phyloP scores from a whole-genome alignment of 352 stramenopile genomes.

The Globisporangium alternatum region DNA sequence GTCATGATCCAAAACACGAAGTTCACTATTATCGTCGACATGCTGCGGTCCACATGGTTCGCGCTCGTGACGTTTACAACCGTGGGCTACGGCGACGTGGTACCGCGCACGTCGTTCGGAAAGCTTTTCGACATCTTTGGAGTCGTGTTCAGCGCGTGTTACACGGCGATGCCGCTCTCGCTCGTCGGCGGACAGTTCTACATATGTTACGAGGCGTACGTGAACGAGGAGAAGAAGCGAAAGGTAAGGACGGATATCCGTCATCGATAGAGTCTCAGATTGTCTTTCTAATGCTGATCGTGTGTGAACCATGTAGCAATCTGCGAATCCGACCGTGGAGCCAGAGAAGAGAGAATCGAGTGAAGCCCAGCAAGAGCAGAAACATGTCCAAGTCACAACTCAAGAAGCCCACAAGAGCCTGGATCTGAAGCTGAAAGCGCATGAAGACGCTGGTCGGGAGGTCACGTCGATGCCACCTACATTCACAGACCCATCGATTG shows the following conservation, averaged over 20 bases:
- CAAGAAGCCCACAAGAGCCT: not conserved
- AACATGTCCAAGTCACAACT: not conserved
- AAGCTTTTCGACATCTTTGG: slow-evolving; percentile 42
- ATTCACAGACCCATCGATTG: not conserved
- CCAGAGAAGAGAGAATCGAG: not conserved
- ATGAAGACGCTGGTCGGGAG: not conserved
- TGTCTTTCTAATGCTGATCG: not conserved
- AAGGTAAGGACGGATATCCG: slow-evolving; percentile 11
- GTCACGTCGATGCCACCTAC: not conserved
- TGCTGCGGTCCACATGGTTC: slow-evolving; percentile 49
- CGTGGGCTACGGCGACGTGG: slow-evolving; percentile 49
- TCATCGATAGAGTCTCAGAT: not conserved
- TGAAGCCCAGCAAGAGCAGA: not conserved
- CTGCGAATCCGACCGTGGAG: slow-evolving; percentile 8
- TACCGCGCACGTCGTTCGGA: slow-evolving; percentile 37
- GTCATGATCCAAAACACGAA: slow-evolving; percentile 39
- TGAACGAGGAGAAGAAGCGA: slow-evolving; percentile 30
- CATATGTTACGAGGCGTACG: slow-evolving; percentile 48
- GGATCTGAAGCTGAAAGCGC: not conserved
- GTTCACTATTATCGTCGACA: slow-evolving; percentile 32
- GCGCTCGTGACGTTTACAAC: slow-evolving; percentile 49
- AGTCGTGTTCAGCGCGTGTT: slow-evolving; percentile 53
- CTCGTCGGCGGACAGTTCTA: slow-evolving; percentile 60
- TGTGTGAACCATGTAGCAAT: slow-evolving; percentile 1
- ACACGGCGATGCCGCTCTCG: slow-evolving; percentile 61